Percentiles rank a stretch among this genome's conserved stretches.
These are phyloP conservation scores for Puccinia horiana DNA, from an alignment of 1,284 basidiomycete species.

Conservation along the genomic window DNA sequence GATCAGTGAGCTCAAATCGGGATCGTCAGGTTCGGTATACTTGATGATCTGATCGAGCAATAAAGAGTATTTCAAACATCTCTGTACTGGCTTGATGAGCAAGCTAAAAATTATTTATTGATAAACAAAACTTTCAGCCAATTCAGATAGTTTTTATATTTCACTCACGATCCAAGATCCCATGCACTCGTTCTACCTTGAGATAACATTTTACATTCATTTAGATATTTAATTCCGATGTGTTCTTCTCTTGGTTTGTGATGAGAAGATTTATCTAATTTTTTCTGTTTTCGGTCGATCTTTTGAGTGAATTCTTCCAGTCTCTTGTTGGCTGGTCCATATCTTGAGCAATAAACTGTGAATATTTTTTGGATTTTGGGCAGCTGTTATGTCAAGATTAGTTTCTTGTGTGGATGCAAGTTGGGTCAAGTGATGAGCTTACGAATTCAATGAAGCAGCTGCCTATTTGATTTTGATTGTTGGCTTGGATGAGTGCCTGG, in stretches of 20 bases:
- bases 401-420: neutral
- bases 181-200: constrained; percentile 33
- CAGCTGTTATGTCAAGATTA: neutral
- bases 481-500: neutral
- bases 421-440: neutral
- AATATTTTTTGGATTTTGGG: constrained; percentile 20
- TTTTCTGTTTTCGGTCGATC: constrained; percentile 22
- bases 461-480: constrained; percentile 3
- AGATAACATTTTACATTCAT: constrained; percentile 17
- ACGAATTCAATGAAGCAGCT: constrained; percentile 36
- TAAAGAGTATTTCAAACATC: constrained; percentile 42
- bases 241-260: neutral
- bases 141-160: neutral
- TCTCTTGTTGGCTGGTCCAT: constrained; percentile 15
- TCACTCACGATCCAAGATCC: constrained; percentile 38
- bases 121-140: neutral
- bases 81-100: constrained; percentile 43
- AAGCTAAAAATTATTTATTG: neutral
- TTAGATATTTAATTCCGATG: constrained; percentile 1
- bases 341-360: constrained; percentile 35
- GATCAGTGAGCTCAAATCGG: constrained; percentile 6
- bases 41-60: constrained; percentile 41
- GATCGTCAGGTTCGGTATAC: constrained; percentile 19
- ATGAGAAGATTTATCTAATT: constrained; percentile 10
- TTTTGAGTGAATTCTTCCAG: constrained; percentile 12